Evolutionary conservation across 768 basidiomycete species (phyloP), one percentile per base, ranked within the genome.

Genomic region (Neoboletus magnificus): DNA sequence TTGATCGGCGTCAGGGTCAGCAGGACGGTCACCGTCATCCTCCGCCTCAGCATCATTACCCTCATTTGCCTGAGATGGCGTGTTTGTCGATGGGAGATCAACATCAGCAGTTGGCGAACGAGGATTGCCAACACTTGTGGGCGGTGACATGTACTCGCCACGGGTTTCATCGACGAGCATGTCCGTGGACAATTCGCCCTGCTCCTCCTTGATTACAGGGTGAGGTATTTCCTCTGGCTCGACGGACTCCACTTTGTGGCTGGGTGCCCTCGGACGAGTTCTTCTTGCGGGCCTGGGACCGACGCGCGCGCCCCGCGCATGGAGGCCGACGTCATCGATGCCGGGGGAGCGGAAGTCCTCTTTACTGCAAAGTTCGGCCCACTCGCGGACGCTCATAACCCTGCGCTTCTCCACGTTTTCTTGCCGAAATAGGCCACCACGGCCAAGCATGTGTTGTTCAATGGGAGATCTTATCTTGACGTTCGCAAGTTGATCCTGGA

Each of bases 401-500:
- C 84, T 84, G 58, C 90, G 81, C 72, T 91, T 93, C 75, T 93
- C 93, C 65, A 97, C 80, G 67, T 97, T 98, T 73, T 92, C 84
- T 62, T 92, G 87, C 22, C 91, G 84, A 70, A 93, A 98, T 7
- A 95, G 79, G 2, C 96, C 96, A 6, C 83, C 84, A 52, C 82
- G 80, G 10, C 96, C 96, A 39, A 86, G 74, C 86, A 98, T 93
- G 68, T 87, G 85, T 69, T 98, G 96, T 68, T 94, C 93, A 62
- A 98, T 98, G 2, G 97, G 94, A 16, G 83, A 82, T 73, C 84
- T 86, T 57, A 99, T 88, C 69, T 87, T 88, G 56, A 98, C 83
- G 6, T 77, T 64, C 12, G 79, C 77, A 22, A 99, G 79, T 57
- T 91, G 85, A n/a, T 81, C 76, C 20, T 80, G 80, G 46, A 95